These are phyloP conservation scores for Ciborinia camelliae DNA, from an alignment of 2,329 filamentous ascomycete species.

Conservation along the genomic window DNA sequence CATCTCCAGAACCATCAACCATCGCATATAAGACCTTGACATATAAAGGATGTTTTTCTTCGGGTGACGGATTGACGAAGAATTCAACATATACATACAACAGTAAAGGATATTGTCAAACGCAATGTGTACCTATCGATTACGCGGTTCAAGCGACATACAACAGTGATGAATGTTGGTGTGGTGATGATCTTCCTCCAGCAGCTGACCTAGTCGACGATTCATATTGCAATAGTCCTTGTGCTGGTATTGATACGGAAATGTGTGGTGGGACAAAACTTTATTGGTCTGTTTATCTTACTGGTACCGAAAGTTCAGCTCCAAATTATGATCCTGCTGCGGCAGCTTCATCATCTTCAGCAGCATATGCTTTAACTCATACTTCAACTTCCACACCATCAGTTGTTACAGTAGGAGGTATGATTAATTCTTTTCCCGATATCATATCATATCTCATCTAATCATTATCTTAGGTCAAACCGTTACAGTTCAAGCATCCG, in stretches of 20 bases:
- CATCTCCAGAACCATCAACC: constrained; percentile 1
- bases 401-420: constrained; percentile 32
- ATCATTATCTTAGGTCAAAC: constrained; percentile 26
- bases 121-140: constrained; percentile 24
- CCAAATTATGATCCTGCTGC: constrained; percentile 23
- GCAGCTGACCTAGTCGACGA: constrained; percentile 24
- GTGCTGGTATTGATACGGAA: constrained; percentile 33
- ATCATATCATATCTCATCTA: neutral
- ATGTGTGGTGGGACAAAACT: constrained; percentile 33
- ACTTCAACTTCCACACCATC: constrained; percentile 29
- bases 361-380: constrained; percentile 19
- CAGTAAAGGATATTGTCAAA: constrained; percentile 32
- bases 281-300: constrained; percentile 33
- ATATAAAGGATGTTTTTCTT: constrained; percentile 33
- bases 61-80: constrained; percentile 28
- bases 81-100: constrained; percentile 33
- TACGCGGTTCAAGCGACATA: constrained; percentile 31
- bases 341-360: constrained; percentile 19
- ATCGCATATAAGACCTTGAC: constrained; percentile 20
- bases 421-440: neutral
- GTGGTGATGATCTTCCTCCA: constrained; percentile 34
- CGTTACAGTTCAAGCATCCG: constrained; percentile 33
- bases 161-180: constrained; percentile 33
- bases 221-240: constrained; percentile 29
- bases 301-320: constrained; percentile 24